phyloP scores from a whole-genome alignment of 140 eudicot species.

The Eryngium alpinum region DNA sequence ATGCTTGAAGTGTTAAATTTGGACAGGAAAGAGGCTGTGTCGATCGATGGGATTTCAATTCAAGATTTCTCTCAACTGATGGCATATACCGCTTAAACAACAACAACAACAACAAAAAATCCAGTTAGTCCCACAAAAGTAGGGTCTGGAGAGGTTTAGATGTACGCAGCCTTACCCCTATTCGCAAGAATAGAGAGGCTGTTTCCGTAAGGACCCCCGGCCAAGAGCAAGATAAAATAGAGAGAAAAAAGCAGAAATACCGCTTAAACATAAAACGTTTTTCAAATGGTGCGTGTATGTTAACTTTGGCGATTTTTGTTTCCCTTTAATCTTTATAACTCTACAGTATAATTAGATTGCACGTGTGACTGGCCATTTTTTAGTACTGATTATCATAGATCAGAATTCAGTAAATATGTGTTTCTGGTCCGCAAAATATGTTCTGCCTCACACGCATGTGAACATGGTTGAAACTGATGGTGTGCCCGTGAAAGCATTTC shows the following conservation, averaged over 20 bases:
- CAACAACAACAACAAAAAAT: no score
- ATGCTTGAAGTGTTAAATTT: conserved; percentile 78
- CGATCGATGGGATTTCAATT: conserved; percentile 67
- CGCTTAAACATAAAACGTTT: not conserved
- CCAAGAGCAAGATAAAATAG: no score
- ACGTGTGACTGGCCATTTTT: not conserved
- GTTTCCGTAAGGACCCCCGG: no score
- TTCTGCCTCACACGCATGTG: not conserved
- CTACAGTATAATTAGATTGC: not conserved
- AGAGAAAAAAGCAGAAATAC: no score
- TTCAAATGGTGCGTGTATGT: not conserved
- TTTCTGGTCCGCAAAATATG: not conserved
- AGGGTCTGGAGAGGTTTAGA: no score
- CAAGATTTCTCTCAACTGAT: conserved; percentile 86
- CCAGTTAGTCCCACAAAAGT: no score
- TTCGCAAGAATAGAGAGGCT: no score
- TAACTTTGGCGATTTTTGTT: not conserved
- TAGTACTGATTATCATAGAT: not conserved
- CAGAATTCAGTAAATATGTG: not conserved
- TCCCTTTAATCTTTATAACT: not conserved
- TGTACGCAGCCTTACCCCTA: no score
- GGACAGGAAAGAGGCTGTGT: conserved; percentile 75
- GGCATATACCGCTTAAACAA: conserved; percentile 6
- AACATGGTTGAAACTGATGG: not conserved
- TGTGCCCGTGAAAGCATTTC: not conserved